Evolutionary conservation across 305 asterid species (phyloP), one percentile per base, ranked within the genome.

Genomic region (Ajuga reptans): DNA sequence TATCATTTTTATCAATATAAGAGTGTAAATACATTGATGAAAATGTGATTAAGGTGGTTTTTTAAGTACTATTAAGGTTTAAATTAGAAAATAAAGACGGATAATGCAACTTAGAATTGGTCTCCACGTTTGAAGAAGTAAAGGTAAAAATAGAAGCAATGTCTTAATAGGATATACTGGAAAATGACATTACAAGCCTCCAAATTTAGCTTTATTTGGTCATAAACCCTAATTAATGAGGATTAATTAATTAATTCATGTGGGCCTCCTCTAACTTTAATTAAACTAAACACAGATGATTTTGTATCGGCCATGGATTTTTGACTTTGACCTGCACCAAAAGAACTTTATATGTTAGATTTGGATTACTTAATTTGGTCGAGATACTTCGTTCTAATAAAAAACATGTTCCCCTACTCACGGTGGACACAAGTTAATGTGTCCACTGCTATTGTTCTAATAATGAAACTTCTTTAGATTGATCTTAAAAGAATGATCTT

Each of bases 131-230:
- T 34, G 24, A 33, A 37, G 16, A 9, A 9, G 52, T 61, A 61
- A 27, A 50, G 7, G 12, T 10, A 12, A 49, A 62, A 62, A 39
- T 2, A 27, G 64, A 63, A 66, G 33, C 49, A 36, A 67, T 59
- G 45, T 51, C 43, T 21, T 37, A 14, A 52, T 68, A 61, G 55
- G 43, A 68, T 74, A 52, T 42, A 18, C 10, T 3, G 59, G n/a
- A 68, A 68, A 74, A 61, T 39, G 79, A 62, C 71, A 33, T 33
- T 24, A 53, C 43, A 50, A 58, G 62, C 60, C 70, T 74, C 18
- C 42, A 66, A 66, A 54, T 29, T 34, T 49, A 49, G 10, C 54
- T 74, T 59, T 50, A 41, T 50, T 74, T 67, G 51, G 70, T 29
- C 52, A 50, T 49, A 47, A 58, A 27, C 51, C 18, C 31, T 12